A percentile compares a stretch with the other conserved stretches of the same genome.
Conservation (phyloP, 2,329 filamentous ascomycete species). For the Phyllosticta capitalensis region DNA sequence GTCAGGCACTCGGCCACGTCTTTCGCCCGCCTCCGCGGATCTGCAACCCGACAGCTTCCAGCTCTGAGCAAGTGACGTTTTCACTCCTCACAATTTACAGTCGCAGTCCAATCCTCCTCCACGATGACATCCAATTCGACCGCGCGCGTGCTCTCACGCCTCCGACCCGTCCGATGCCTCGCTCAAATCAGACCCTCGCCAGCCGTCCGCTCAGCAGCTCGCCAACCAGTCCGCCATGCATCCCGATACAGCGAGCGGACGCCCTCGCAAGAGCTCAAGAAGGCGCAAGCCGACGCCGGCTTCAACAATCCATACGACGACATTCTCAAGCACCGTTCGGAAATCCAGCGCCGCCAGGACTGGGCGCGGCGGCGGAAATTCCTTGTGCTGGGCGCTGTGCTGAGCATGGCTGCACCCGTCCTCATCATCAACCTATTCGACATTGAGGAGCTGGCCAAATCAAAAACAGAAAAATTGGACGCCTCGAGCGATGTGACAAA, state of each 20-base stretch:
- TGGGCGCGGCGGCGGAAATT: slow-evolving; percentile 22
- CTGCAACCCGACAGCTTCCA: not conserved
- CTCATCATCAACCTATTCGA: slow-evolving; percentile 26
- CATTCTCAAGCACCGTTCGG: slow-evolving; percentile 25
- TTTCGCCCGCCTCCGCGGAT: not conserved
- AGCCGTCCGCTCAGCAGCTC: slow-evolving; percentile 14
- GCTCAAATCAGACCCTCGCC: slow-evolving; percentile 12
- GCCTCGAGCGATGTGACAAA: slow-evolving; percentile 19
- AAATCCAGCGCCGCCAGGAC: slow-evolving; percentile 22
- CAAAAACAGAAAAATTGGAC: slow-evolving; percentile 15
- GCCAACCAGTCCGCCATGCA: slow-evolving; percentile 12
- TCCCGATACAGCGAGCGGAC: slow-evolving; percentile 4
- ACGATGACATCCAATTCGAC: slow-evolving; percentile 8
- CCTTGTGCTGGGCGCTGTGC: slow-evolving; percentile 24
- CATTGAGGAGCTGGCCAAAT: slow-evolving; percentile 14
- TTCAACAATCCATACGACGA: slow-evolving; percentile 16
- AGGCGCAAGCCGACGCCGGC: not conserved
- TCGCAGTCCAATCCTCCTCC: not conserved
- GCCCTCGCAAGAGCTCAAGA: slow-evolving; percentile 1
- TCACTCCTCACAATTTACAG: not conserved
- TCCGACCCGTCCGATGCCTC: slow-evolving; percentile 23
- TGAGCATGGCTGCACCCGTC: slow-evolving; percentile 29
- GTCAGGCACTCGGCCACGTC: not conserved
- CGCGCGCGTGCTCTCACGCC: slow-evolving; percentile 21
- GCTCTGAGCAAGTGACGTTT: not conserved